Evolutionary conservation across 2,329 filamentous ascomycete species (phyloP), one percentile per base, ranked within the genome.

Genomic region (Colletotrichum sp.): DNA sequence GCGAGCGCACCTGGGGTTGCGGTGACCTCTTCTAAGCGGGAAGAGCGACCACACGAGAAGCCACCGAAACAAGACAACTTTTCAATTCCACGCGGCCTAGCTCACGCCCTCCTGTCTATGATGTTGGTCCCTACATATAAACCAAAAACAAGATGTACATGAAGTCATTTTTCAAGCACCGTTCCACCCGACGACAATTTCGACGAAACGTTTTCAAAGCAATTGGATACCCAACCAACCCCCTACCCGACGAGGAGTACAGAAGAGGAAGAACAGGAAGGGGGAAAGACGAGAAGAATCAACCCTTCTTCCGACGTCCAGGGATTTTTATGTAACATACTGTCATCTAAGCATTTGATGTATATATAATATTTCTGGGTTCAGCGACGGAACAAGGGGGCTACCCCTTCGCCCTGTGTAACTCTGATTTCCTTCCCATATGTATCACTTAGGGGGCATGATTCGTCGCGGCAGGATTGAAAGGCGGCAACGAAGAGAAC

Each of bases 1-100:
- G 96, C 80, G 96, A 98, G 93, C 92, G 93, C 87, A 89, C 89
- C 89, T 98, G 95, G 91, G 95, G 96, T 78, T 93, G 91, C 83
- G 86, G 87, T 74, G 81, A 86, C 74, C 86, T 89, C 82, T 91
- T 91, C 83, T 36, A 52, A 52, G 10, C 18, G n/a, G 18, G 43
- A 71, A 32, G 68, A 60, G 34, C 71, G 66, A 22, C 27, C 25
- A 25, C 22, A 36, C 22, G 36, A 18, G 32, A 25, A 34, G 28
- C 58, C 58, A 66, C 39, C 36, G 36, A 52, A 22, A 52, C 64
- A 43, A 43, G 43, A 22, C 43, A 52, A 34, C 39, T 18, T 52
- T 52, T 52, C 43, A 52, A 52, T 10, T 52, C 22, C 43, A 52
- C n/a, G 43, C 43, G 43, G 43, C n/a, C n/a, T 52, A 13, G 43